Base-by-base conservation (phyloP, 208 protist species). In the Leishmania guyanensis region DNA sequence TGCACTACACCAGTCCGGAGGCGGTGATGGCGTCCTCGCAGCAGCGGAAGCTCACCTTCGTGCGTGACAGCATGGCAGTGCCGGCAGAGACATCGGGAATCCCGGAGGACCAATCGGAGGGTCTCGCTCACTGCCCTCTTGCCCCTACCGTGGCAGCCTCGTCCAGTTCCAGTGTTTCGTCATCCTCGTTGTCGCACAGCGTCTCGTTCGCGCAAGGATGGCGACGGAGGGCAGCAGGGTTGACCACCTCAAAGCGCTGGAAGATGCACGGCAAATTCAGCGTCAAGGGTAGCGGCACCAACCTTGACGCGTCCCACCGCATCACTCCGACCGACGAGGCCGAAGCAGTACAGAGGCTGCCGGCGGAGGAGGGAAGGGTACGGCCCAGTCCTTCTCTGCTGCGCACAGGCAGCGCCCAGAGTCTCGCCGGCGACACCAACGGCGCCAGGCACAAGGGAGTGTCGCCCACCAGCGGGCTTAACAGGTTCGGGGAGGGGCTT, bases 1-100 rank as follows among this genome's bases (percentile, higher is more conserved):
- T 97, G 80, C 94, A 97, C 84, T 97, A 97, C 90, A 94, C 89
- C 53, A 92, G 88, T 26, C 94, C 94, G 5, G 94, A 97, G 85
- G 90, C 91, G n/a, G 89, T 93, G 51, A 58, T 80, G 33, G 88
- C 89, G 50, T 88, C 86, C 3, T 82, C 75, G 39, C 78, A 77
- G 78, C 80, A 83, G 65, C 66, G 53, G 68, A 75, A 75, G 70
- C 51, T 73, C 56, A 43, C 48, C 60, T 65, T 48, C 48, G 53
- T 58, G 46, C 71, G 64, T 60, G 46, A 8, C 77, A 54, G 68
- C 72, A 68, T 79, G 71, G 33, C 73, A 46, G 70, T 51, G 56
- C 56, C 76, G 50, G 58, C 60, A 78, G 73, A 73, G 3, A 16
- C 43, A 3, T 50, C 14, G 39, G 26, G 43, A 53, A 54, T 50